Base-by-base conservation (phyloP, 306 rosid genomes). In the Corylus avellana region DNA sequence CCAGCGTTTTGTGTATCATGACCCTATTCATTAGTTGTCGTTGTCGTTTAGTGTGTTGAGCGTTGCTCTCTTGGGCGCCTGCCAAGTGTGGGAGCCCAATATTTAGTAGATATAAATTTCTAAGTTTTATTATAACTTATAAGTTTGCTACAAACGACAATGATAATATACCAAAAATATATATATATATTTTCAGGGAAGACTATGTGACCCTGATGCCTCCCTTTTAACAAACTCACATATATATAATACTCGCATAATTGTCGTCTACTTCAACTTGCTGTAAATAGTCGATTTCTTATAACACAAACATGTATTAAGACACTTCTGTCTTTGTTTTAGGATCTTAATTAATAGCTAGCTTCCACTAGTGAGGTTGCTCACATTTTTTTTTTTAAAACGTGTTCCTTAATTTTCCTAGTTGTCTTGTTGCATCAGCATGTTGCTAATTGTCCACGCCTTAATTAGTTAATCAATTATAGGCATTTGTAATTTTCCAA, bases 181-280 rank as follows among this genome's bases (percentile, higher is more conserved):
- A 35, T n/a, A 18, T 20, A 69, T n/a, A 18, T 20, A 69, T 69
- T 75, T 75, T 22, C 32, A 37, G 47, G 75, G 27, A 14, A 32
- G 5, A 37, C 20, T 12, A 58, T 67, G 12, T 25, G 5, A 64
- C 54, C 42, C 68, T 66, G 82, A 79, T 76, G 42, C 42, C 68
- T 39, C 70, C 75, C 78, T 67, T 75, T 16, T 12, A 83, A 78
- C 87, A 56, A 66, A 80, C 67, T 42, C 27, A 5, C 17, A 39
- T 75, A 53, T 54, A 76, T 50, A 32, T 77, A 67, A 12, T 35
- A n/a, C 6, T 12, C 35, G 3, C 17, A 10, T 9, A 39, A 10
- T 16, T 67, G 7, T 42, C 72, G 51, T 9, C 50, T 67, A n/a
- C 11, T 39, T 37, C 68, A 62, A 54, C 58, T 16, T 22, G 25